Evolutionary conservation across 352 stramenopile genomes (phyloP).

Genomic region (Pythium periplocum): DNA sequence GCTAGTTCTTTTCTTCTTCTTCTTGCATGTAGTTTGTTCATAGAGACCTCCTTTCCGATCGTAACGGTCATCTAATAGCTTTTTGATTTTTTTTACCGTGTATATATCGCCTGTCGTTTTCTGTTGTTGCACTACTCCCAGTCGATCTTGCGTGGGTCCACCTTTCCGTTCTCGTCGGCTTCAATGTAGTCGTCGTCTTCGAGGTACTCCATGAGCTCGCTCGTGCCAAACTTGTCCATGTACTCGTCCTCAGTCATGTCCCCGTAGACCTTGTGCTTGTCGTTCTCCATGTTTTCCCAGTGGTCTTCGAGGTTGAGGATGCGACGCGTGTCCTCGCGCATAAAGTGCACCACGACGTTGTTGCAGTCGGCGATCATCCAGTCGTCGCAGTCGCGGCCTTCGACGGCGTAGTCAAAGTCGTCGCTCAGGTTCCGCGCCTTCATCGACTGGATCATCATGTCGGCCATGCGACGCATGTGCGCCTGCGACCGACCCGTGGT

Average conservation of each 20-base stretch:
- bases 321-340: conserved; percentile 67
- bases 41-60: too few species aligned
- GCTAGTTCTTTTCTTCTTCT: conserved; percentile 4
- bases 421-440: conserved; percentile 57
- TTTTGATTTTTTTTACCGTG: too few species aligned
- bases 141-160: conserved; percentile 28
- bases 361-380: conserved; percentile 92
- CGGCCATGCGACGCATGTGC: conserved; percentile 86
- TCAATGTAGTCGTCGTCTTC: conserved; percentile 55
- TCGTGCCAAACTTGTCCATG: conserved; percentile 85
- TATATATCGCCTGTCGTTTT: too few species aligned
- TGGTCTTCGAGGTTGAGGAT: conserved; percentile 76
- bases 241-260: conserved; percentile 83
- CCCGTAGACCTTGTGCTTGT: conserved; percentile 76
- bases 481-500: conserved; percentile 73
- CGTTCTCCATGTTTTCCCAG: conserved; percentile 81
- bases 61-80: too few species aligned
- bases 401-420: conserved; percentile 77
- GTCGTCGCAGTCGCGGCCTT: conserved; percentile 88
- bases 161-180: conserved; percentile 23
- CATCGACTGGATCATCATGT: conserved; percentile 86
- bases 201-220: conserved; percentile 79
- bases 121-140: conserved; percentile 38
- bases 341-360: conserved; percentile 87
- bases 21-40: too few species aligned